Evolutionary conservation across 495 filamentous ascomycete genomes (phyloP).

Genomic region (Elaphomyces granulatus): DNA sequence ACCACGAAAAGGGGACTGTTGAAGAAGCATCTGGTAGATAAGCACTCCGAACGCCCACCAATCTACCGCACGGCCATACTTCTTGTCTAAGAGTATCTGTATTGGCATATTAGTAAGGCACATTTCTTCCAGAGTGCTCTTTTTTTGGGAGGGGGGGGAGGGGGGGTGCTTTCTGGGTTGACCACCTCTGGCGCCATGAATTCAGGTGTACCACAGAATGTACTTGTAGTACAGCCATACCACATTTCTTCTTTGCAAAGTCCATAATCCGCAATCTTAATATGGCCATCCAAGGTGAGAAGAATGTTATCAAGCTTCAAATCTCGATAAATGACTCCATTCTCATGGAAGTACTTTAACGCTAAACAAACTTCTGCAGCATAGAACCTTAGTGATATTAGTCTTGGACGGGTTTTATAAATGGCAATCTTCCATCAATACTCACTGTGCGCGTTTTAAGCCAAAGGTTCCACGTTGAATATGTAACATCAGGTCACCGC

Average conservation of each 20-base stretch:
- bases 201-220: conserved; percentile 97
- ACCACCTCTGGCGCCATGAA: conserved; percentile 97
- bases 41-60: conserved; percentile 99
- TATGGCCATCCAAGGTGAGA: conserved; percentile 88
- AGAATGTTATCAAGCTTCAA: conserved; percentile 99
- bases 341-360: conserved; percentile 98
- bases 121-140: too few species aligned
- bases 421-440: conserved; percentile 11
- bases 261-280: conserved; percentile 98
- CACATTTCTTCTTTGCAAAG: conserved; percentile 99
- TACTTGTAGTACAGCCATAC: conserved; percentile 93
- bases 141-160: too few species aligned
- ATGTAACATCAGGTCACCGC: conserved; percentile 97
- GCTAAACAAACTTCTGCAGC: conserved; percentile 94
- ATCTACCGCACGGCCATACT: conserved; percentile 96
- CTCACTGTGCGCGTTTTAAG: conserved; percentile 87
- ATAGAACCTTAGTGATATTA: conserved; percentile 57
- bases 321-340: conserved; percentile 98
- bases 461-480: conserved; percentile 96
- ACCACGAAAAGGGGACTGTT: conserved; percentile 96
- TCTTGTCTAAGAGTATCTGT: conserved; percentile 94
- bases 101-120: conserved; percentile 11
- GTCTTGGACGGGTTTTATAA: not conserved
- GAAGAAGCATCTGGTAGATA: conserved; percentile 99
- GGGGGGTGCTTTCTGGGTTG: too few species aligned